Conservation (phyloP, 768 basidiomycete genomes). For the Boletus tomentosulus region DNA sequence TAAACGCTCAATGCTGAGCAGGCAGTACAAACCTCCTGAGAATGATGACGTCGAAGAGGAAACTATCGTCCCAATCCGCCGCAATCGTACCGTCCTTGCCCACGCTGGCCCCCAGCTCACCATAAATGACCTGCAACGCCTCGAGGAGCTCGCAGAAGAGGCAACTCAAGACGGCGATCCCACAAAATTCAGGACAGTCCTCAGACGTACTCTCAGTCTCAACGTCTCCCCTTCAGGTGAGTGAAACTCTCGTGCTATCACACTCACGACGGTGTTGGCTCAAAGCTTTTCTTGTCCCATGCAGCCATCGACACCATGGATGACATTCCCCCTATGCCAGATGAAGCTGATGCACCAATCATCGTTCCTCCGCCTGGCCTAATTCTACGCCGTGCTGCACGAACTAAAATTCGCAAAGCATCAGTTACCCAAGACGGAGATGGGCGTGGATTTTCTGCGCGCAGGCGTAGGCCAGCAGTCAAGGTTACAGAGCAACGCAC, state of each 20-base stretch:
- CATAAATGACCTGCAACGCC: conserved; percentile 87
- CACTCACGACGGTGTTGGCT: conserved; percentile 15
- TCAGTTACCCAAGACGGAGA: conserved; percentile 70
- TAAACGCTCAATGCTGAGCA: conserved; percentile 90
- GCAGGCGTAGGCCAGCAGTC: conserved; percentile 28
- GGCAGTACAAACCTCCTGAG: conserved; percentile 83
- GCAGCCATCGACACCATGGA: conserved; percentile 69
- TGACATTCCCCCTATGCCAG: conserved; percentile 60
- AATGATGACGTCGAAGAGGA: conserved; percentile 74
- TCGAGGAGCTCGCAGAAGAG: conserved; percentile 92
- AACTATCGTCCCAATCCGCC: conserved; percentile 63
- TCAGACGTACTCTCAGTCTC: conserved; percentile 84
- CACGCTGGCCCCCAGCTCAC: conserved; percentile 82
- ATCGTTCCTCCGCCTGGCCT: conserved; percentile 83
- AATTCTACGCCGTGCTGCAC: conserved; percentile 85
- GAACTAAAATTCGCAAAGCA: conserved; percentile 93
- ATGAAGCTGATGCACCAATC: conserved; percentile 87
- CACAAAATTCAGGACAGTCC: conserved; percentile 67
- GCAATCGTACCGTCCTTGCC: conserved; percentile 62
- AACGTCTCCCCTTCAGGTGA: conserved; percentile 82
- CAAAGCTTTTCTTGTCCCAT: conserved; percentile 11
- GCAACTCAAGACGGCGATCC: conserved; percentile 81
- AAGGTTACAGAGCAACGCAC: conserved; percentile 44
- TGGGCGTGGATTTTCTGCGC: conserved; percentile 71
- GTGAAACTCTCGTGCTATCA: conserved; percentile 28